phyloP scores from a whole-genome alignment of 148 eudicot genomes.

The Drosera capensis region DNA sequence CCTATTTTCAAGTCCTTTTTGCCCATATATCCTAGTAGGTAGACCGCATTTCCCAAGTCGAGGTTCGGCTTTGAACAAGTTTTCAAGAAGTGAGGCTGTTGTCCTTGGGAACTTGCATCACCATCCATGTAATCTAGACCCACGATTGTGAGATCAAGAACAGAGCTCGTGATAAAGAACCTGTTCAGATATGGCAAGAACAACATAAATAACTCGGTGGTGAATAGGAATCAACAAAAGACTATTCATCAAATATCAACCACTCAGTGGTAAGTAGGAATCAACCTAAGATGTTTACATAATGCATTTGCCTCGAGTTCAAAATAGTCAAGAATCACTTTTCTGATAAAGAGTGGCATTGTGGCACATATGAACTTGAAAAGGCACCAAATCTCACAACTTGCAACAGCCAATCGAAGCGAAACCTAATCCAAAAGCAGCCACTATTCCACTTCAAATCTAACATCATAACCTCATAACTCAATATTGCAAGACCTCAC shows the following conservation, averaged over 20 bases:
- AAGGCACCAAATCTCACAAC: no score
- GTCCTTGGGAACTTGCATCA: conserved; percentile 44
- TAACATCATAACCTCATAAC: not conserved
- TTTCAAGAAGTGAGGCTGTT: conserved; percentile 64
- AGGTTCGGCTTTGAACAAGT: conserved; percentile 63
- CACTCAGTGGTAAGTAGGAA: no score
- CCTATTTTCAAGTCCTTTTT: conserved; percentile 60
- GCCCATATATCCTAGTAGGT: conserved; percentile 60
- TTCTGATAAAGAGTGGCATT: no score
- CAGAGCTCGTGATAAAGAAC: conserved; percentile 88
- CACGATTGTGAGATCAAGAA: conserved; percentile 89
- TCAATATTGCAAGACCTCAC: not conserved
- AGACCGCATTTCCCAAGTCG: conserved; percentile 63
- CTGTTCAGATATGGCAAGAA: conserved; percentile 28
- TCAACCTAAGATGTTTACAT: no score
- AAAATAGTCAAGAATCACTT: no score
- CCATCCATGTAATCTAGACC: conserved; percentile 74
- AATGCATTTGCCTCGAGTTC: no score
- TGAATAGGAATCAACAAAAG: not conserved
- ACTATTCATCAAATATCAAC: no score
- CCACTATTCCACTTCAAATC: not conserved
- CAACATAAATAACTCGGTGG: not conserved
- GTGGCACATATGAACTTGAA: no score
- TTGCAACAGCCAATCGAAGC: no score
- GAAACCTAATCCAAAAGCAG: not conserved